These are phyloP conservation scores for Oryza glaberrima DNA, from an alignment of 176 grass and related monocot species.

Conservation along the genomic window DNA sequence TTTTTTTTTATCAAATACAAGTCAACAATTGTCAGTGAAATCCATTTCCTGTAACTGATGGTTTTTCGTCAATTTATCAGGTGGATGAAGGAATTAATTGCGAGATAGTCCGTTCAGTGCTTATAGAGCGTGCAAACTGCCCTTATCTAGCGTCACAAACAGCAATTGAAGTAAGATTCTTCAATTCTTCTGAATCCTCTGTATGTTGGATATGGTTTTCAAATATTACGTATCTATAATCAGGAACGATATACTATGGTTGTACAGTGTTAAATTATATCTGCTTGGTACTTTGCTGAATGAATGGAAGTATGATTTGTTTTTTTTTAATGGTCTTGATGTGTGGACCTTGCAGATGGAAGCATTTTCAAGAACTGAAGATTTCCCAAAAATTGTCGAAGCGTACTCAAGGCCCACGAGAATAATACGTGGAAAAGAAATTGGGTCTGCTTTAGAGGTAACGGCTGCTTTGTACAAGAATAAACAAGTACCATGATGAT, in stretches of 20 bases:
- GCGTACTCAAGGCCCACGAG: constrained; percentile 81
- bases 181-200: constrained; percentile 18
- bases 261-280: not conserved
- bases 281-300: not conserved
- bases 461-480: not conserved
- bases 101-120: constrained; percentile 85
- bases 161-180: constrained; percentile 66
- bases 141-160: constrained; percentile 81
- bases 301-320: not conserved
- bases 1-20: constrained; percentile 9
- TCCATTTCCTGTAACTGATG: constrained; percentile 17
- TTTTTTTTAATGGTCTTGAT: constrained; percentile 11
- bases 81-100: constrained; percentile 79
- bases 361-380: constrained; percentile 66
- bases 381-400: constrained; percentile 82
- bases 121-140: constrained; percentile 81
- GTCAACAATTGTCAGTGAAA: constrained; percentile 8
- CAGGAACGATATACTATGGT: not conserved
- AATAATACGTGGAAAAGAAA: constrained; percentile 84
- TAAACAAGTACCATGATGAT: not conserved
- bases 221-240: not conserved
- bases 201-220: not conserved
- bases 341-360: constrained; percentile 64
- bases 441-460: constrained; percentile 65
- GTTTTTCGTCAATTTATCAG: constrained; percentile 42